A percentile compares a stretch with the other conserved stretches of the same genome.
Evolutionary conservation across 176 grass and related monocot genomes (phyloP).

Genomic region (Zea luxurians): DNA sequence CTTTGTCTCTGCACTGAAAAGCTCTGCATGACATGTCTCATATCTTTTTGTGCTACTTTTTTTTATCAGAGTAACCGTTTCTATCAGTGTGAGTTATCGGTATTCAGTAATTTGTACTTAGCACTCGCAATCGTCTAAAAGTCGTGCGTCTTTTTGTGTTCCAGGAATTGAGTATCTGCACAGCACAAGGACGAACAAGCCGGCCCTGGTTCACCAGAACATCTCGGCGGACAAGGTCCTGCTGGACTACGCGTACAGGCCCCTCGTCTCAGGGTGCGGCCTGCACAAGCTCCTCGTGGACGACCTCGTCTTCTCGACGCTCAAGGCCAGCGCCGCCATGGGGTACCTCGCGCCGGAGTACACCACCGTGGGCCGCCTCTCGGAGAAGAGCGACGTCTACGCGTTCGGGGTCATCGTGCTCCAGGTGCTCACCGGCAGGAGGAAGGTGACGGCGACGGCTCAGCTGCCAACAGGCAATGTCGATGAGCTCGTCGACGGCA

Average conservation of each 20-base stretch:
- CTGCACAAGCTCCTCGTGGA: slow-evolving; percentile 86
- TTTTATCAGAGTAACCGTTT: background rate
- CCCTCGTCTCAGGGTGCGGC: slow-evolving; percentile 69
- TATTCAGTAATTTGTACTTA: too few relatives aligned
- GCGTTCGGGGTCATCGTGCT: slow-evolving; percentile 83
- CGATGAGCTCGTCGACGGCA: slow-evolving; percentile 72
- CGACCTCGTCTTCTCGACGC: slow-evolving; percentile 76
- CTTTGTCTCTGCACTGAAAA: slow-evolving; percentile 19
- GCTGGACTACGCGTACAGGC: slow-evolving; percentile 68
- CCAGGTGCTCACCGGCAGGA: slow-evolving; percentile 71
- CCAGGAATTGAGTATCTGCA: slow-evolving; percentile 85
- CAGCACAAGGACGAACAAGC: slow-evolving; percentile 58
- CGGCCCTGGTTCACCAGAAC: slow-evolving; percentile 75
- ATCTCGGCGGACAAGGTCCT: slow-evolving; percentile 79
- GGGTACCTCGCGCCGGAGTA: slow-evolving; percentile 96
- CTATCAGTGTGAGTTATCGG: background rate
- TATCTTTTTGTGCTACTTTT: background rate
- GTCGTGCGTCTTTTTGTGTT: background rate
- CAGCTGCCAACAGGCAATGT: slow-evolving; percentile 36
- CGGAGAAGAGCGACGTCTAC: slow-evolving; percentile 88
- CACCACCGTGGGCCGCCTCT: slow-evolving; percentile 69
- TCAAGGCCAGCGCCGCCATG: slow-evolving; percentile 96
- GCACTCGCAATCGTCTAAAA: background rate
- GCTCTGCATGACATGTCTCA: background rate
- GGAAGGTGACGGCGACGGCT: slow-evolving; percentile 29